These are phyloP conservation scores for Coemansia sp. DNA, from an alignment of 192 early-diverging fungal species.

Conservation along the genomic window DNA sequence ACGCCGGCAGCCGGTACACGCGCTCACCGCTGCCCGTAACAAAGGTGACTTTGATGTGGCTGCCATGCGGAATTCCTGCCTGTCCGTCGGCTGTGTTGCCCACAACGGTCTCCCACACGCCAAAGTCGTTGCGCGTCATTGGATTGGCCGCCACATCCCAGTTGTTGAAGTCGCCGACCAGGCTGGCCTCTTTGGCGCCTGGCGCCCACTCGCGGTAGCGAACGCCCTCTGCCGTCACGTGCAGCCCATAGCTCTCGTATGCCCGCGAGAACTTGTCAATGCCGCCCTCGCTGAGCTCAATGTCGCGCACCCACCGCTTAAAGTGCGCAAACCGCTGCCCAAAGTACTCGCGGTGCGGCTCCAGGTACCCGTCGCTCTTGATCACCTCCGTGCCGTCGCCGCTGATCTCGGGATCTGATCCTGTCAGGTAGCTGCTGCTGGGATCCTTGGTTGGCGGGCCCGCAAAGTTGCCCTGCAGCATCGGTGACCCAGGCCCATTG, in stretches of 20 bases:
- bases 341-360: conserved; percentile 65
- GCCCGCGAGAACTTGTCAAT: conserved; percentile 81
- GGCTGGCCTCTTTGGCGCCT: conserved; percentile 67
- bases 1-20: conserved; percentile 88
- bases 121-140: conserved; percentile 80
- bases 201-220: conserved; percentile 97
- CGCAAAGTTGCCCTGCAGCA: conserved; percentile 7
- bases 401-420: conserved; percentile 37
- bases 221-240: conserved; percentile 65
- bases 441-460: conserved; percentile 15
- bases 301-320: conserved; percentile 68
- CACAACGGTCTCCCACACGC: conserved; percentile 76
- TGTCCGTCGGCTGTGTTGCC: conserved; percentile 63
- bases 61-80: conserved; percentile 76
- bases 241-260: conserved; percentile 81
- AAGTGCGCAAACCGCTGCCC: conserved; percentile 59
- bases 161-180: conserved; percentile 93
- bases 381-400: conserved; percentile 67
- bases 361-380: conserved; percentile 76
- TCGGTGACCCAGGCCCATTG: not conserved
- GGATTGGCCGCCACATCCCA: conserved; percentile 76
- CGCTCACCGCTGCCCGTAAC: conserved; percentile 69
- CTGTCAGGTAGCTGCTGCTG: conserved; percentile 21
- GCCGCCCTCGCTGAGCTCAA: conserved; percentile 71
- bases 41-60: conserved; percentile 89